These are phyloP conservation scores for Hansenula lynferdii DNA, from an alignment of 1,139 yeast species.

Conservation along the genomic window DNA sequence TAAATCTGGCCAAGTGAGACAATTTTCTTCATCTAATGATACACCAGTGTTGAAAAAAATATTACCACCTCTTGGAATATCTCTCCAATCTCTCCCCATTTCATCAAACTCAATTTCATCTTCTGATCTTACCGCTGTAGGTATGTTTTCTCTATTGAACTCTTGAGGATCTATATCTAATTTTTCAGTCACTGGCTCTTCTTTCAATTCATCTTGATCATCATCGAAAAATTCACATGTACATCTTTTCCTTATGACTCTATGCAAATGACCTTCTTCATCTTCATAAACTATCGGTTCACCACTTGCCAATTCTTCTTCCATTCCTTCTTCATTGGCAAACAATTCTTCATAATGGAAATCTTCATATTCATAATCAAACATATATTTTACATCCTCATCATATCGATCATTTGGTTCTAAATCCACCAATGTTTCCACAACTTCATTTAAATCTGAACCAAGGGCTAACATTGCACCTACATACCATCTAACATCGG, in stretches of 20 bases:
- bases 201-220: constrained; percentile 9
- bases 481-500: constrained; percentile 48
- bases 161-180: constrained; percentile 20
- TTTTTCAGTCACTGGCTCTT: constrained; percentile 10
- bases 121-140: constrained; percentile 33
- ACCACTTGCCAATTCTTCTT: constrained; percentile 26
- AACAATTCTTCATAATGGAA: constrained; percentile 17
- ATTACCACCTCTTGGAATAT: constrained; percentile 57
- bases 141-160: constrained; percentile 12
- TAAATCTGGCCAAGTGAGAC: constrained; percentile 29
- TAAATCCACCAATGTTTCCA: constrained; percentile 49
- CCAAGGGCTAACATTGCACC: constrained; percentile 43
- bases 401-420: constrained; percentile 67
- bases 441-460: constrained; percentile 39
- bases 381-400: constrained; percentile 68
- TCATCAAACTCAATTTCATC: constrained; percentile 46
- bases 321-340: constrained; percentile 22
- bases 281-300: constrained; percentile 24
- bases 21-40: constrained; percentile 10
- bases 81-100: constrained; percentile 65
- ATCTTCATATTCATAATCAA: constrained; percentile 49
- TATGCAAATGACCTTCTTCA: constrained; percentile 24
- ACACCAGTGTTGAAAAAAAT: constrained; percentile 24
- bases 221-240: constrained; percentile 35
- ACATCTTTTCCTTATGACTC: constrained; percentile 28